Evolutionary conservation across 1,284 basidiomycete genomes (phyloP).

Genomic region (Irpex rosettiformis): DNA sequence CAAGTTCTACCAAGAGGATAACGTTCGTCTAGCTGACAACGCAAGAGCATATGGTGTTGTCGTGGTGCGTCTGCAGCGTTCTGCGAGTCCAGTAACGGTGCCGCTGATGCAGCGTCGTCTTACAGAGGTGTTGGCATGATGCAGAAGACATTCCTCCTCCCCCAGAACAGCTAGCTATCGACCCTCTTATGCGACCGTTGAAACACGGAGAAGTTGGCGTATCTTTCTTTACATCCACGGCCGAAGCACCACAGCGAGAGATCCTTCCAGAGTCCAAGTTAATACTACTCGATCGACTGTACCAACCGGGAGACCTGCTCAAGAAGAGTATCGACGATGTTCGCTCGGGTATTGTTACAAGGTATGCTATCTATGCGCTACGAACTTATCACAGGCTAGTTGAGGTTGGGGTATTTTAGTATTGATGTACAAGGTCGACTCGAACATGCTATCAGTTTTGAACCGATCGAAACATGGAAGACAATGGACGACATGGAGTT

Average conservation of each 20-base stretch:
- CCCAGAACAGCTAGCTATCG: constrained; percentile 36
- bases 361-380: constrained; percentile 15
- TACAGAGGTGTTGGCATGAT: constrained; percentile 79
- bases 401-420: too few relatives aligned
- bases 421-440: constrained; percentile 63
- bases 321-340: constrained; percentile 75
- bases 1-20: constrained; percentile 81
- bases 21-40: constrained; percentile 50
- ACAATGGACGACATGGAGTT: constrained; percentile 58
- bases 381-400: too few relatives aligned
- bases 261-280: constrained; percentile 72
- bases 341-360: constrained; percentile 73
- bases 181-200: constrained; percentile 77
- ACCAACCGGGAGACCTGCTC: constrained; percentile 81
- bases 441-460: constrained; percentile 72
- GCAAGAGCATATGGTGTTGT: constrained; percentile 48
- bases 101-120: background rate
- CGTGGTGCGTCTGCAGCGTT: constrained; percentile 36
- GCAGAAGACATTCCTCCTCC: constrained; percentile 58
- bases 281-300: constrained; percentile 74
- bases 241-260: constrained; percentile 40
- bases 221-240: constrained; percentile 57
- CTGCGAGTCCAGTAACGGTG: background rate
- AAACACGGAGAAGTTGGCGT: constrained; percentile 81
- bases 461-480: constrained; percentile 62